These are phyloP conservation scores for Beauveria scarabaeidicola DNA, from an alignment of 2,329 filamentous ascomycete genomes.

Conservation along the genomic window DNA sequence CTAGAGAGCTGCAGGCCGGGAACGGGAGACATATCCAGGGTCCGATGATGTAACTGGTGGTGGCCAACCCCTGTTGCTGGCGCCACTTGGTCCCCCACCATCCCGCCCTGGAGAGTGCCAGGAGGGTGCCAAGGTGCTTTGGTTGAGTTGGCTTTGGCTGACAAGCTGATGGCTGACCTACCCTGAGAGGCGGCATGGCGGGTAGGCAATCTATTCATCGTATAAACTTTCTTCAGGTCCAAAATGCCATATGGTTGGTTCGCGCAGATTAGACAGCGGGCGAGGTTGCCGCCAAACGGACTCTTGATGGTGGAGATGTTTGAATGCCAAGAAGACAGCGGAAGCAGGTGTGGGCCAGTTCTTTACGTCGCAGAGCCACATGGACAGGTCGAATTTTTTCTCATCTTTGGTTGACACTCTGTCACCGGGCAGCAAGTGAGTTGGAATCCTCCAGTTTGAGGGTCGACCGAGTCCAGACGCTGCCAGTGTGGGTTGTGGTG, in stretches of 20 bases:
- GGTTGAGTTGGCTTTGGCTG: not conserved
- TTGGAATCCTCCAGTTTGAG: not conserved
- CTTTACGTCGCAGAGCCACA: slow-evolving; percentile 4
- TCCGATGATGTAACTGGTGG: slow-evolving; percentile 3
- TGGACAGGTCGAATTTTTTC: not conserved
- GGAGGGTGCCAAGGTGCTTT: not conserved
- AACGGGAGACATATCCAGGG: not conserved
- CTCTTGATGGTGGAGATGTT: not conserved
- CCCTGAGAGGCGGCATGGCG: not conserved
- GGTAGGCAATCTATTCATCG: not conserved
- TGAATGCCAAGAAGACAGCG: slow-evolving; percentile 1
- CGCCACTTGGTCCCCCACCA: not conserved
- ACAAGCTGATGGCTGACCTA: not conserved
- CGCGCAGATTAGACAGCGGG: not conserved
- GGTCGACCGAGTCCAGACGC: slow-evolving; percentile 5
- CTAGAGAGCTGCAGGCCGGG: not conserved
- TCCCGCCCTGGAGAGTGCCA: not conserved
- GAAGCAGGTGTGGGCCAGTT: not conserved
- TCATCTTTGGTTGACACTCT: not conserved
- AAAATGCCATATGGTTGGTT: not conserved
- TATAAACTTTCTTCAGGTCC: not conserved
- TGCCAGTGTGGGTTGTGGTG: slow-evolving; percentile 2
- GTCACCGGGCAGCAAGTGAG: not conserved
- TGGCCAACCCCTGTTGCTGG: not conserved
- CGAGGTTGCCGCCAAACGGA: not conserved